Base-by-base conservation (phyloP, 495 filamentous ascomycete species). In the Daldinia vernicosa region DNA sequence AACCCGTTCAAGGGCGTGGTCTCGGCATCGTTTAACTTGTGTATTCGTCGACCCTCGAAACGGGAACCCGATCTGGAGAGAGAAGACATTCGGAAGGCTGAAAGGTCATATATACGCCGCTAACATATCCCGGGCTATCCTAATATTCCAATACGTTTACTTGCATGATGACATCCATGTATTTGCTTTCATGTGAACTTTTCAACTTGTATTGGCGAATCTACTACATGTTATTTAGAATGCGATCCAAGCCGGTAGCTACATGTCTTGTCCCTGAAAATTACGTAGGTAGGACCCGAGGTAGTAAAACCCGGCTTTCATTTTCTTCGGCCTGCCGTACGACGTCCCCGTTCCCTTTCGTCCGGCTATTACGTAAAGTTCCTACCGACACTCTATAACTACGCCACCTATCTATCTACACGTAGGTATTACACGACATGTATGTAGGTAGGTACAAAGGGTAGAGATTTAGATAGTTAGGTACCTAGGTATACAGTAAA, bases 11-110 rank as follows among this genome's bases (percentile, higher is more conserved):
- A 22, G 9, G 47, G 43, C 4, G 64, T 26, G 51, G 56, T 58
- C 47, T 70, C 63, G 66, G 73, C 70, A 71, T 74, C 52, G 58
- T 66, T 47, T 70, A 39, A 60, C 59, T 70, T 75, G 60, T 77
- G 75, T 77, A 77, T 47, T 63, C 37, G 57, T 71, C 60, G 64
- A 63, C 39, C 60, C 43, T 9, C 22, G 8, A 53, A 17, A 56
- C 60, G 63, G 70, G 75, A 65, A 68, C 39, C 70, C 17, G 26
- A 60, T 47, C 64, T 62, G 54, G 62, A 70, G 52, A 47, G 24
- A 40, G 51, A 28, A 17, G 50, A 52, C 58, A 51, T 43, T 33
- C n/a, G 47, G 32, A 61, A 58, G 51, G 39, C 53, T 47, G 24
- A 53, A 37, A 39, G 61, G 33, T 57, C 55, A 59, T 66, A 73